Percentiles rank a stretch among this genome's conserved stretches.
Conservation (phyloP, 129 eudicot species). For the Lactuca saligna region DNA sequence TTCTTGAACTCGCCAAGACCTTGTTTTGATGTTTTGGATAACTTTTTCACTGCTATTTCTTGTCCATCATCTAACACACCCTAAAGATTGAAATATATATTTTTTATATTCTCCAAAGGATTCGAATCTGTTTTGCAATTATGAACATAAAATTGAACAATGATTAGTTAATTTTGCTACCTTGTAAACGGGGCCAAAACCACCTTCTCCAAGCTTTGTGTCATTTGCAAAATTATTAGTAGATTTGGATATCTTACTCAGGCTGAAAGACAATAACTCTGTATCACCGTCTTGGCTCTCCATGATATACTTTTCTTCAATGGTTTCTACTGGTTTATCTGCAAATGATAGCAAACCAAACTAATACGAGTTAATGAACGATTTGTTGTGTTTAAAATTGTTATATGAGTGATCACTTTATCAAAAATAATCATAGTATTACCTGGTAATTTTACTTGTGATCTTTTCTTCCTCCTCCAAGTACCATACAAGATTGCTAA, state of each 20-base stretch:
- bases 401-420: no score
- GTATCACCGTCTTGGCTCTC: constrained; percentile 26
- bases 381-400: no score
- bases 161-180: not conserved
- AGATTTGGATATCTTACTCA: constrained; percentile 7
- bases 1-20: constrained; percentile 16
- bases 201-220: constrained; percentile 35
- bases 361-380: not conserved
- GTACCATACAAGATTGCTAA: constrained; percentile 11
- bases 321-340: not conserved
- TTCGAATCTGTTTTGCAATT: not conserved
- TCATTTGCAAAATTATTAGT: constrained; percentile 17
- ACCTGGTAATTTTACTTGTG: not conserved
- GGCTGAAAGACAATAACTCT: constrained; percentile 19
- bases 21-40: constrained; percentile 38
- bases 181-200: constrained; percentile 32
- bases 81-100: constrained; percentile 10
- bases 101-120: not conserved
- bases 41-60: constrained; percentile 37
- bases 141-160: no score
- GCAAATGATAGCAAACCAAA: constrained; percentile 2
- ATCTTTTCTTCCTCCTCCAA: constrained; percentile 16
- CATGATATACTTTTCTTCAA: not conserved
- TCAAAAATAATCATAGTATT: not conserved
- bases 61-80: constrained; percentile 40